Conservation (phyloP, 208 protist species). For the Trypanosomatidae sp. region DNA sequence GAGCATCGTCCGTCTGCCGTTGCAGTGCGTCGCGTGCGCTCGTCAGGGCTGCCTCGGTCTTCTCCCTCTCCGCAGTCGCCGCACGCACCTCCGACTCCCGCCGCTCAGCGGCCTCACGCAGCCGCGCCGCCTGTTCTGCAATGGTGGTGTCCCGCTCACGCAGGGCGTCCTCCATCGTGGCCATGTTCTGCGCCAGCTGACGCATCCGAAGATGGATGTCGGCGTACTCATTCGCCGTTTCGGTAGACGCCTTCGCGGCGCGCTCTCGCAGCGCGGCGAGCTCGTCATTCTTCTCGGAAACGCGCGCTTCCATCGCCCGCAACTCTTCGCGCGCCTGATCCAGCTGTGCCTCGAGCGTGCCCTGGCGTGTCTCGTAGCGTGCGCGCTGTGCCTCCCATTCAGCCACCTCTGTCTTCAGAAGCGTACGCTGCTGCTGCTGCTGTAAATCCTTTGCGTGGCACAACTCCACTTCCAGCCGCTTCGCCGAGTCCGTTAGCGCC, state of each 20-base stretch:
- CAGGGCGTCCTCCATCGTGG: conserved; percentile 24
- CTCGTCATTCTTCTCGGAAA: conserved; percentile 19
- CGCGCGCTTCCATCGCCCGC: conserved; percentile 15
- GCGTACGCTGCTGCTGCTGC: conserved; percentile 10
- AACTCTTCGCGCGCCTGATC: conserved; percentile 18
- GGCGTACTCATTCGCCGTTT: conserved; percentile 27
- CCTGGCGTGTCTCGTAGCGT: conserved; percentile 25
- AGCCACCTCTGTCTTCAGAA: not conserved
- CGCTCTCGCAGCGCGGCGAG: conserved; percentile 24
- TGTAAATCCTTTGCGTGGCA: conserved; percentile 55
- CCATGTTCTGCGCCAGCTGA: conserved; percentile 31
- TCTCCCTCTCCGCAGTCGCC: conserved; percentile 18
- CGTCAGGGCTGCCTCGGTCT: conserved; percentile 22
- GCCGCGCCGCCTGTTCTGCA: conserved; percentile 22
- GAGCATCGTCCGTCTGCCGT: conserved; percentile 61
- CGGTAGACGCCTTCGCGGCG: conserved; percentile 17
- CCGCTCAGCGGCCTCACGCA: conserved; percentile 8
- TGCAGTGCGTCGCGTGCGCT: conserved; percentile 30
- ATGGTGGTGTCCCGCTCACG: conserved; percentile 26
- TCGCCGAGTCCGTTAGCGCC: conserved; percentile 27
- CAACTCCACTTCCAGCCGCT: conserved; percentile 49
- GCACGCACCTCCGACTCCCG: conserved; percentile 12
- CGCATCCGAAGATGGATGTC: conserved; percentile 30
- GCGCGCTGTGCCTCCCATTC: conserved; percentile 13
- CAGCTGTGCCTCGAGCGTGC: conserved; percentile 29